Conservation (phyloP, 2,329 filamentous ascomycete genomes). For the Chaetoscypha palmicola region DNA sequence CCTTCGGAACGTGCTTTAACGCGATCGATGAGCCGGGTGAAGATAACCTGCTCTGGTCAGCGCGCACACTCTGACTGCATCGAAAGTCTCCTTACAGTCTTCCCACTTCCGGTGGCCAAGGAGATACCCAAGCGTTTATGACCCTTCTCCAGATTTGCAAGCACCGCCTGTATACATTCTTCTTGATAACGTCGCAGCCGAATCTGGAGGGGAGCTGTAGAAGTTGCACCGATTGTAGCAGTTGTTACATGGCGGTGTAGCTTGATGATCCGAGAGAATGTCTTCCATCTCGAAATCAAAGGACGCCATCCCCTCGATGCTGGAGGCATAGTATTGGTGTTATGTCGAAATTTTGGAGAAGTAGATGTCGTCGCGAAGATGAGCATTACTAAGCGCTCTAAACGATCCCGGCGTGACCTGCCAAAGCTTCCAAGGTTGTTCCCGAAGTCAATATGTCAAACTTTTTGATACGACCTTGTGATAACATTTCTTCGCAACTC, state of each 20-base stretch:
- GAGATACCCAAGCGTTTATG: slow-evolving; percentile 79
- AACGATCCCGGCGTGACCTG: neutral
- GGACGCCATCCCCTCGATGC: slow-evolving; percentile 25
- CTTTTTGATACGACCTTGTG: neutral
- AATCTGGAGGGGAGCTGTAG: slow-evolving; percentile 32
- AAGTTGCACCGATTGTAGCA: slow-evolving; percentile 5
- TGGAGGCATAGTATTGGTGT: slow-evolving; percentile 24
- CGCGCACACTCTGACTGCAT: no score
- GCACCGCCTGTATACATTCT: slow-evolving; percentile 80
- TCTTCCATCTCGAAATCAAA: slow-evolving; percentile 13
- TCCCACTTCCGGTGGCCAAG: slow-evolving; percentile 79
- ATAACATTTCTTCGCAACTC: no score
- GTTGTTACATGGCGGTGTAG: slow-evolving; percentile 15
- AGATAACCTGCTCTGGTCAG: slow-evolving; percentile 62
- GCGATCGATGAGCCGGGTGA: slow-evolving; percentile 86
- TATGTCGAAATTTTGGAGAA: neutral
- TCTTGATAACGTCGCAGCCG: slow-evolving; percentile 78
- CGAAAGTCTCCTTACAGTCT: slow-evolving; percentile 74
- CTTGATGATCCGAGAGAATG: slow-evolving; percentile 3
- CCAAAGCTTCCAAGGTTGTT: no score
- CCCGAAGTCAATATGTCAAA: neutral
- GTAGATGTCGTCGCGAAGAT: slow-evolving; percentile 3
- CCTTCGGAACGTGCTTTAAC: slow-evolving; percentile 48
- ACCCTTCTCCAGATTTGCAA: slow-evolving; percentile 60
- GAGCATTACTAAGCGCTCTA: neutral